Evolutionary conservation across 257 asterid genomes (phyloP), one percentile per base, ranked within the genome.

Genomic region (Haberlea rhodopensis): DNA sequence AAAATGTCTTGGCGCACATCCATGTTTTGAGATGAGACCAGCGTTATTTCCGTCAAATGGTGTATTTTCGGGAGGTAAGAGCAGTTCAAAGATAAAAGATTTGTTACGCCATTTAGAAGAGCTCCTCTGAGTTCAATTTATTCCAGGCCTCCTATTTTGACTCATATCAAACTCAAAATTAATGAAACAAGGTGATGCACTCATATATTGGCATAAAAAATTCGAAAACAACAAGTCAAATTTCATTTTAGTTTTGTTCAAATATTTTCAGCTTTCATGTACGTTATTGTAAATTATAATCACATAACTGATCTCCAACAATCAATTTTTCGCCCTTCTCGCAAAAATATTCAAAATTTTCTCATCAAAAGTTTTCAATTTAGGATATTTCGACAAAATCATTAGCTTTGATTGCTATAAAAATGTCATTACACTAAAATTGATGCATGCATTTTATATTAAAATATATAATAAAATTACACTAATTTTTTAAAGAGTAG

Each of bases 41-140:
- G 70, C 25, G 66, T 60, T 68, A 43, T 65, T 32, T 20, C 71
- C 45, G 28, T 68, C 60, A 74, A 61, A 46, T 55, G 71, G 60
- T 57, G n/a, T n/a, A n/a, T n/a, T n/a, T n/a, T n/a, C 70, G 40
- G 68, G 67, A 53, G 28, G 71, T 65, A 23, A 75, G 27, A 53
- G 77, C 61, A 66, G 69, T 78, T 67, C 66, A 54, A 67, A 43
- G 66, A 22, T 59, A 59, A 71, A n/a, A 45, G 73, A 73, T 53
- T 67, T 46, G 58, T 27, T 46, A 67, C 28, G 67, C 48, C 20
- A 52, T 67, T 83, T 84, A 94, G 85, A 88, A 94, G 71, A 94
- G 99, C 92, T 94, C 99, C 95, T 94, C 99, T 5, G 99, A 94
- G 80, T 90, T 94, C 31, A 94, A 88, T 76, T 94, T 94, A 82